Evolutionary conservation across 2,329 filamentous ascomycete species (phyloP).

Genomic region (Microcera coccophila): DNA sequence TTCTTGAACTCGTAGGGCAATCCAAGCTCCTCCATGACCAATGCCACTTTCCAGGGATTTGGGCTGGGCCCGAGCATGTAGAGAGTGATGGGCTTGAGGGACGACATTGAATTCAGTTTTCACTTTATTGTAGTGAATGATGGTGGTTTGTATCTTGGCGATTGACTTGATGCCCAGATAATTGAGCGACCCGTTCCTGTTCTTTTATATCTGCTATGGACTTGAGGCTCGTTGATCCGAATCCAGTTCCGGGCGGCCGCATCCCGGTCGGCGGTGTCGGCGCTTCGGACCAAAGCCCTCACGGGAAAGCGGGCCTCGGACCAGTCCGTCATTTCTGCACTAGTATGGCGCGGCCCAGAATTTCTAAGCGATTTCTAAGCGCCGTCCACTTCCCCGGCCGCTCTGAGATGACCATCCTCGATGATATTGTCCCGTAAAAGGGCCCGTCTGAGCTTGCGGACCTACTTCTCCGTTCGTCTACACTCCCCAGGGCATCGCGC

Average conservation of each 20-base stretch:
- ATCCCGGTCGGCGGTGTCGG: neutral
- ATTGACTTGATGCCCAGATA: neutral
- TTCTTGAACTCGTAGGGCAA: neutral
- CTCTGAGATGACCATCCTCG: neutral
- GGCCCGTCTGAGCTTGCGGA: too few species aligned
- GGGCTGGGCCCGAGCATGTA: constrained; percentile 5
- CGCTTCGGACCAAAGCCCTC: neutral
- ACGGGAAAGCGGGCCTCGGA: neutral
- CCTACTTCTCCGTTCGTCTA: too few species aligned
- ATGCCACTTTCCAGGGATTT: neutral
- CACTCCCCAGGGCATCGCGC: too few species aligned
- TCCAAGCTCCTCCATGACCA: neutral
- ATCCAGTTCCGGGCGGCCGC: neutral
- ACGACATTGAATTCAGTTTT: neutral
- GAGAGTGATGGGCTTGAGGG: neutral
- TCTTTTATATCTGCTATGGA: neutral
- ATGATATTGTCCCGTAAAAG: too few species aligned
- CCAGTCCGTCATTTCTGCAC: neutral
- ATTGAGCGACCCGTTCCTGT: neutral
- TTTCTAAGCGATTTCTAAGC: neutral
- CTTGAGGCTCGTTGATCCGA: too few species aligned
- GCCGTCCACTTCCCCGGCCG: too few species aligned
- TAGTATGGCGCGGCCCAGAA: neutral
- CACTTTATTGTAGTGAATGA: neutral
- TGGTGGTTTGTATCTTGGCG: neutral